These are phyloP conservation scores for Apiospora aurea DNA, from an alignment of 2,329 filamentous ascomycete genomes.

Conservation along the genomic window DNA sequence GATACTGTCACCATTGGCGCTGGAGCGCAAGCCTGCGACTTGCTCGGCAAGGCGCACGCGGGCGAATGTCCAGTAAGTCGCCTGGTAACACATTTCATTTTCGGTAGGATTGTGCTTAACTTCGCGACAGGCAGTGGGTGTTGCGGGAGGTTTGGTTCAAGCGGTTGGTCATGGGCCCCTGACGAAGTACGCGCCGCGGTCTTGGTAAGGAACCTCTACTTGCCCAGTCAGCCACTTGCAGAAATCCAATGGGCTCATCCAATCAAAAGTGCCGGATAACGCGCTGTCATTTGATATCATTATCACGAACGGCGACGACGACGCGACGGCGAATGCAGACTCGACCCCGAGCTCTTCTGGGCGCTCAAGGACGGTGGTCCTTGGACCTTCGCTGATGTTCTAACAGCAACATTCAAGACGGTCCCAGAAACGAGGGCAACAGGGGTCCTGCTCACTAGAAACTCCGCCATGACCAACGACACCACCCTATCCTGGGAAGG, in stretches of 20 bases:
- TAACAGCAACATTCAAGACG: conserved; percentile 60
- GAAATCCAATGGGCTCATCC: background rate
- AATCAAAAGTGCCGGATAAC: conserved; percentile 51
- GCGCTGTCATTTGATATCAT: conserved; percentile 55
- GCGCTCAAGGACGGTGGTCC: conserved; percentile 61
- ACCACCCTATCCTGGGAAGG: conserved; percentile 55
- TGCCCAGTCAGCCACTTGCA: background rate
- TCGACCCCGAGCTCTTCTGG: conserved; percentile 63
- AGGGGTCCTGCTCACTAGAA: conserved; percentile 51
- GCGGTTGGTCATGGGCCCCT: conserved; percentile 60
- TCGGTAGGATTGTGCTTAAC: background rate
- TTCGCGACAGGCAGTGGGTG: conserved; percentile 56
- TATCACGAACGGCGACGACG: conserved; percentile 49
- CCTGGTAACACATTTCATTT: no score
- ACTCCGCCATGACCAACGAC: conserved; percentile 44
- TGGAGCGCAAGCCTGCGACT: conserved; percentile 56
- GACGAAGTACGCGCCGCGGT: conserved; percentile 47
- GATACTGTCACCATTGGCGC: conserved; percentile 59
- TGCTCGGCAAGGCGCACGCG: conserved; percentile 49
- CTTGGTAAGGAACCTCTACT: background rate
- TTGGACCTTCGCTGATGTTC: conserved; percentile 59
- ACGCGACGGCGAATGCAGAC: conserved; percentile 51
- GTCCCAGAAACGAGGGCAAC: conserved; percentile 52
- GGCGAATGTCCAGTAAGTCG: conserved; percentile 57
- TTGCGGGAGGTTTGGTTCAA: conserved; percentile 67